Percentiles rank a stretch among this genome's conserved stretches.
phyloP scores from a whole-genome alignment of 129 eudicot species.

The Centella asiatica region DNA sequence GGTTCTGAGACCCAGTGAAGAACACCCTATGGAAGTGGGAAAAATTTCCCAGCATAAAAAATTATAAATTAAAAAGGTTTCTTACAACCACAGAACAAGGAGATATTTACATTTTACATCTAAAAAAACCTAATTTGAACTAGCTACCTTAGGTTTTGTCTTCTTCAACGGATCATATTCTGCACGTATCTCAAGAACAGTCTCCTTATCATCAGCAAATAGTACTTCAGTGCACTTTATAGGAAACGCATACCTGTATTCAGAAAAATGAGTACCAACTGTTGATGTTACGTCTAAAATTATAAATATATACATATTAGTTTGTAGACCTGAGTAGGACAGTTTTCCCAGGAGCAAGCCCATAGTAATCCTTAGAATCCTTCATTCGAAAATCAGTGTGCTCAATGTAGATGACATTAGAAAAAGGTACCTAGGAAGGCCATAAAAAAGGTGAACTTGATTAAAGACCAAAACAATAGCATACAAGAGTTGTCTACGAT shows the following conservation, averaged over 20 bases:
- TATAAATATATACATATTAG: not conserved
- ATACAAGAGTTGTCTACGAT: not conserved
- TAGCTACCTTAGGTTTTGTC: slow-evolving; percentile 72
- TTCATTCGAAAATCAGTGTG: slow-evolving; percentile 70
- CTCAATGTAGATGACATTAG: slow-evolving; percentile 73
- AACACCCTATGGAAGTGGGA: slow-evolving; percentile 55
- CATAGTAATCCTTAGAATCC: slow-evolving; percentile 93
- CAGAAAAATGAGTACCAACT: not conserved
- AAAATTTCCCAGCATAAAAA: not conserved
- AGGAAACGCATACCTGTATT: slow-evolving; percentile 79
- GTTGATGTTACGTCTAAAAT: not conserved
- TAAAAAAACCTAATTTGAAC: slow-evolving; percentile 1
- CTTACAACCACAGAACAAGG: not conserved
- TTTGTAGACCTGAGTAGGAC: slow-evolving; percentile 66
- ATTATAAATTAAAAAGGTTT: not conserved
- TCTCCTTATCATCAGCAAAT: slow-evolving; percentile 68
- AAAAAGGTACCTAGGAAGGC: slow-evolving; percentile 66
- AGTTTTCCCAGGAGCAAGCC: slow-evolving; percentile 93
- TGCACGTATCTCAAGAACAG: slow-evolving; percentile 66
- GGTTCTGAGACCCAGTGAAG: slow-evolving; percentile 95
- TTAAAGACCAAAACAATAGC: slow-evolving; percentile 4
- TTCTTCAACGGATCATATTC: slow-evolving; percentile 87
- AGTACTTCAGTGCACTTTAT: slow-evolving; percentile 89
- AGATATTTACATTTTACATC: not conserved
- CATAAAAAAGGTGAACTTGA: not conserved